Conservation (phyloP, 805 yeast species). For the Hanseniaspora pseudoguilliermondii region DNA sequence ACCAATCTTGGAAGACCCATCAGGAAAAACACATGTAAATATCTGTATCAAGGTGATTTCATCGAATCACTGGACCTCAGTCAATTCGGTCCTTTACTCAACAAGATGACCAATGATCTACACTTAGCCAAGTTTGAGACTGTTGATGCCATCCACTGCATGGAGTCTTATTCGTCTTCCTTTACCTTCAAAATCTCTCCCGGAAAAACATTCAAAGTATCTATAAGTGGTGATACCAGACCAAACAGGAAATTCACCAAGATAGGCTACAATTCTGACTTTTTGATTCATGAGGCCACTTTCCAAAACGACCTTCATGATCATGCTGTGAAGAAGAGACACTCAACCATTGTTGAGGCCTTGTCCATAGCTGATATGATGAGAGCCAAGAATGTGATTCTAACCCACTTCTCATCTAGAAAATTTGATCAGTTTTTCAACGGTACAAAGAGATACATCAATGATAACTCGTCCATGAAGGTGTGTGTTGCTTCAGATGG, state of each 20-base stretch:
- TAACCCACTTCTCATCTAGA: constrained; percentile 90
- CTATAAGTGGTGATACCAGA: constrained; percentile 92
- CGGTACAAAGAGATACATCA: constrained; percentile 21
- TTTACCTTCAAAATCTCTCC: constrained; percentile 34
- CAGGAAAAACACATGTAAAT: neutral
- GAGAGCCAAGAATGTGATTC: constrained; percentile 55
- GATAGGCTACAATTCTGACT: constrained; percentile 54
- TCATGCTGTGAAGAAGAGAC: constrained; percentile 74
- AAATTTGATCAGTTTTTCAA: neutral
- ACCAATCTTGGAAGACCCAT: constrained; percentile 16
- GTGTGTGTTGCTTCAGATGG: constrained; percentile 54
- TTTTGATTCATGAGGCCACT: constrained; percentile 88
- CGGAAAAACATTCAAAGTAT: constrained; percentile 34
- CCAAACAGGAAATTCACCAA: constrained; percentile 56
- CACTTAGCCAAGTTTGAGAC: constrained; percentile 38
- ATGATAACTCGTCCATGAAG: neutral
- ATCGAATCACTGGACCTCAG: neutral
- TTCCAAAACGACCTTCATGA: constrained; percentile 62
- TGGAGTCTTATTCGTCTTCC: constrained; percentile 59
- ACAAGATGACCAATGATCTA: constrained; percentile 24
- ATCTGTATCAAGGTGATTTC: neutral
- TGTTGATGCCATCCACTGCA: constrained; percentile 75
- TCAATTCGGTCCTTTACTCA: neutral
- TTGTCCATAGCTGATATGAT: constrained; percentile 53
- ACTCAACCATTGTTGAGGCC: constrained; percentile 84